A percentile compares a stretch with the other conserved stretches of the same genome.
Evolutionary conservation across 2,329 filamentous ascomycete genomes (phyloP).

Genomic region (Fusarium paranaense): DNA sequence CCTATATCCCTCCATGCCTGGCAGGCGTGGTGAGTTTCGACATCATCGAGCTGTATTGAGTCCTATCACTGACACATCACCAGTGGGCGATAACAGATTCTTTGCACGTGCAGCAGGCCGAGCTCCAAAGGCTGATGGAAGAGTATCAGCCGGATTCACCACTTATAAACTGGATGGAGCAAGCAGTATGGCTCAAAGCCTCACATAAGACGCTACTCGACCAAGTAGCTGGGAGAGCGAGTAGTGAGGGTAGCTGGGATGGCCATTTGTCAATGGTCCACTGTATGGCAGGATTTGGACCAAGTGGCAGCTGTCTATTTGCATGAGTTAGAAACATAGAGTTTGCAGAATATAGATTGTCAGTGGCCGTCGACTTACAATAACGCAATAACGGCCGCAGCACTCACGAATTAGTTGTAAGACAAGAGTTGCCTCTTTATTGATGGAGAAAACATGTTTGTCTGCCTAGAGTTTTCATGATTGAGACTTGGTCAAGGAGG

Average conservation of each 20-base stretch:
- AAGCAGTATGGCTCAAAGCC: not conserved
- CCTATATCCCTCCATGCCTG: not conserved
- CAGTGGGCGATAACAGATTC: slow-evolving; percentile 5
- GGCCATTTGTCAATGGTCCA: not conserved
- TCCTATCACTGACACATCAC: not conserved
- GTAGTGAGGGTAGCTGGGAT: not conserved
- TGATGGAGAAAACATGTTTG: no score
- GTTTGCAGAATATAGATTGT: no score
- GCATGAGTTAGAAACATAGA: not conserved
- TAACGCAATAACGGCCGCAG: no score
- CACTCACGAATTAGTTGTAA: no score
- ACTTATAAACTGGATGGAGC: slow-evolving; percentile 8
- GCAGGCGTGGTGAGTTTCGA: not conserved
- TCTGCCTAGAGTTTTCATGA: no score
- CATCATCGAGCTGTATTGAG: rapidly evolving
- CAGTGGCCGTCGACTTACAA: no score
- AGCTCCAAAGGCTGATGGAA: not conserved
- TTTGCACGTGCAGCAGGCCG: not conserved
- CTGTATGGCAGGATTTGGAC: slow-evolving; percentile 1
- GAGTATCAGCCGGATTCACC: slow-evolving; percentile 18
- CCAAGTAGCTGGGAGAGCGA: not conserved
- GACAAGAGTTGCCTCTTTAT: no score
- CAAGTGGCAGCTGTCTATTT: not conserved
- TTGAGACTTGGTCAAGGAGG: no score
- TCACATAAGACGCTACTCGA: rapidly evolving